Evolutionary conservation across 441 rosid genomes (phyloP).

Genomic region (Aleurites moluccanus): DNA sequence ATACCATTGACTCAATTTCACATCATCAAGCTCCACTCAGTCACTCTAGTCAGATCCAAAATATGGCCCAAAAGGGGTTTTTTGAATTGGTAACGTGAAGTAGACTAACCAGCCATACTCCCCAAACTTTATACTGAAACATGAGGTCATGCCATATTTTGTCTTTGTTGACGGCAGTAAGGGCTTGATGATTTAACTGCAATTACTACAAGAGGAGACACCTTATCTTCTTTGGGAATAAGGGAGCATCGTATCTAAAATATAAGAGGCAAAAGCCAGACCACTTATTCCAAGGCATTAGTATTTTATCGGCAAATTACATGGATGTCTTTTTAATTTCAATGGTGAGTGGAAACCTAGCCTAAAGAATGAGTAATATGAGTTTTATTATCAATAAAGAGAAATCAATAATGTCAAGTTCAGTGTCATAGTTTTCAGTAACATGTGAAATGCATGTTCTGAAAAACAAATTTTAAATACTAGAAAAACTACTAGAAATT

Average conservation of each 20-base stretch:
- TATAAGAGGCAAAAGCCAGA: not conserved
- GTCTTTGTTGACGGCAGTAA: not conserved
- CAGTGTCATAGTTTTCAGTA: not conserved
- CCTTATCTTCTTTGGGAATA: not conserved
- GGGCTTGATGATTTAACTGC: not conserved
- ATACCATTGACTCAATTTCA: no score
- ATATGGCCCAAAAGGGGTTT: not conserved
- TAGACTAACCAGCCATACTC: not conserved
- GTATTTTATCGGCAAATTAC: not conserved
- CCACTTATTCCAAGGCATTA: not conserved
- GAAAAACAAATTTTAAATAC: not conserved
- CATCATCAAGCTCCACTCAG: no score
- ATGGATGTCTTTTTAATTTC: not conserved
- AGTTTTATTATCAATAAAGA: not conserved
- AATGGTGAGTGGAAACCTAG: not conserved
- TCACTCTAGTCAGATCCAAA: no score
- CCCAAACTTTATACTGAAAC: not conserved
- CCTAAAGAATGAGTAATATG: not conserved
- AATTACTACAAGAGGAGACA: conserved; percentile 1
- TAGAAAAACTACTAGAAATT: not conserved
- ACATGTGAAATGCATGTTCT: not conserved
- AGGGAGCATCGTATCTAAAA: not conserved
- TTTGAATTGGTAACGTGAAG: conserved; percentile 1
- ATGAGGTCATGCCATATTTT: not conserved
- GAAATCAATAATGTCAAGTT: not conserved